Base-by-base conservation (phyloP, 2,329 filamentous ascomycete genomes). In the Aspergillus sp. region DNA sequence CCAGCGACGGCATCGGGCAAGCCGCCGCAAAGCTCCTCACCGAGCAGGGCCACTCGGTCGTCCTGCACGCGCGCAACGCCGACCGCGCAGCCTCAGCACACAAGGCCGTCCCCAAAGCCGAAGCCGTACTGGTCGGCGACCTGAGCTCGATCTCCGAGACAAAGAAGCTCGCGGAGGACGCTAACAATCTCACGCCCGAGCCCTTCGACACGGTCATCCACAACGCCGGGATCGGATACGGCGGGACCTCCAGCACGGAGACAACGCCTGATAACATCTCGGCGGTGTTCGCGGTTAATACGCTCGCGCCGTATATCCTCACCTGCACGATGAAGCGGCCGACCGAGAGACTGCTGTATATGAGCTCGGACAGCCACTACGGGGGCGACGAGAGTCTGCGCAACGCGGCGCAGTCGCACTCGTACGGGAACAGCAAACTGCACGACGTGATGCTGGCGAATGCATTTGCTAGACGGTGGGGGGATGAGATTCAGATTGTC, bases 121-220 rank as follows among this genome's bases (percentile, higher is more conserved):
- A 80, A 60, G 75, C 73, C 2, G 79, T 84, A 2, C 73, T 86
- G 3, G 70, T 82, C 9, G 83, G 75, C 27, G 84, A 87, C 67
- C 72, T 86, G 1, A 75, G 79, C 23, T 82, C 75, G 48, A 72
- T 84, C 43, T 64, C 77, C 6, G 80, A 82, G 50, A 82, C 76
- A 4, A 84, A 82, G 59, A 68, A 69, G 2, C 73, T 87, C 2
- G 84, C 84, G 1, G 66, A 72, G 11, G 73, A 83, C 52, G 79
- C 82, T 52, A 82, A 84, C 67, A 40, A 46, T 3, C 9, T 31
- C 8, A 4, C 27, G 9, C 43, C 59, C 1, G 81, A 80, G 0
- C 72, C 76, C 0, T 86, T 82, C 65, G 84, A 86, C 65, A 75
- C 77, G 23, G 73, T 86, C 14, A 75, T 86, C 17, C 84, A 86